Evolutionary conservation across 345 rosid genomes (phyloP).

Genomic region (Populus deltoides): DNA sequence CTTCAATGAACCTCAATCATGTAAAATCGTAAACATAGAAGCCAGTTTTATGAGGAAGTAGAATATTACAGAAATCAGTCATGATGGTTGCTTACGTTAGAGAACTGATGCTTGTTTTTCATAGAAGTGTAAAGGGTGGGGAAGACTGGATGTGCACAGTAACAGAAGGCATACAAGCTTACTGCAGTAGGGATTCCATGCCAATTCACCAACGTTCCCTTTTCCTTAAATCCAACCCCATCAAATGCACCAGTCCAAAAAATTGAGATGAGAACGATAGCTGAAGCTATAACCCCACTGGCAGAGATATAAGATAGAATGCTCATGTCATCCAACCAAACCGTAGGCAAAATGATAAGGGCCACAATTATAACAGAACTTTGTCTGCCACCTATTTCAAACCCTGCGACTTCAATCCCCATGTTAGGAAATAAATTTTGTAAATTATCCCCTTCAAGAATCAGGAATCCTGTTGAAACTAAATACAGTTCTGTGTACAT

Average conservation of each 20-base stretch:
- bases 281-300: constrained; percentile 83
- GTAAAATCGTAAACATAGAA: not conserved
- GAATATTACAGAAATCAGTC: too few species aligned
- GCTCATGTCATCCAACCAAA: constrained; percentile 76
- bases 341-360: constrained; percentile 68
- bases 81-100: constrained; percentile 51
- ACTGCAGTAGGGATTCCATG: constrained; percentile 67
- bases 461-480: constrained; percentile 78
- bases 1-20: not conserved
- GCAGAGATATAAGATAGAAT: constrained; percentile 81
- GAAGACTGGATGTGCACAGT: constrained; percentile 86
- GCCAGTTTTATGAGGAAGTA: not conserved
- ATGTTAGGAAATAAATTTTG: constrained; percentile 51
- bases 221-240: constrained; percentile 64
- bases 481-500: constrained; percentile 78
- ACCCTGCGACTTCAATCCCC: constrained; percentile 44
- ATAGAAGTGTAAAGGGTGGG: constrained; percentile 81
- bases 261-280: constrained; percentile 61
- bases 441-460: constrained; percentile 86
- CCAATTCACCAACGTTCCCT: constrained; percentile 43
- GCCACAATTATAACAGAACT: constrained; percentile 60
- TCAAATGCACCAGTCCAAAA: constrained; percentile 66
- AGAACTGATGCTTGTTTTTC: constrained; percentile 74
- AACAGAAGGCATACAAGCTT: constrained; percentile 88
- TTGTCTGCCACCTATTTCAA: constrained; percentile 48